Evolutionary conservation across 2,329 filamentous ascomycete genomes (phyloP).

Genomic region (Cladophialophora psammophila): DNA sequence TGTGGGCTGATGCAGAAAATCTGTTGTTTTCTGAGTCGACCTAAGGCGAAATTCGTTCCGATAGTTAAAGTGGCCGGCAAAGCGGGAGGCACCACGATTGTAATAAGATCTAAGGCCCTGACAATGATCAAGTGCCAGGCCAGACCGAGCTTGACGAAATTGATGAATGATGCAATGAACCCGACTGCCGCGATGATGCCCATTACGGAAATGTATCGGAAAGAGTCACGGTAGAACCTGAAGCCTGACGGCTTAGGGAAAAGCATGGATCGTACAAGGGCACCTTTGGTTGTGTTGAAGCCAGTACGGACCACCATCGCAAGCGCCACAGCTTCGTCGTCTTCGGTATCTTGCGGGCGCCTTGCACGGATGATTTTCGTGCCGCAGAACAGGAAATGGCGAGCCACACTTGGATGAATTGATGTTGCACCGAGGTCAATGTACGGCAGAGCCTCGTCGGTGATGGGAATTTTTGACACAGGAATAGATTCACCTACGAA

Average conservation of each 20-base stretch:
- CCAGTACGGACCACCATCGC: slow-evolving; percentile 93
- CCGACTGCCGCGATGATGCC: slow-evolving; percentile 82
- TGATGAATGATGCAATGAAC: slow-evolving; percentile 89
- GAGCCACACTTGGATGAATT: slow-evolving; percentile 81
- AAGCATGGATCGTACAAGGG: slow-evolving; percentile 94
- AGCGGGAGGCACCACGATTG: slow-evolving; percentile 94
- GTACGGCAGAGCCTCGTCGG: slow-evolving; percentile 75
- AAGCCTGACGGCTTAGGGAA: slow-evolving; percentile 98
- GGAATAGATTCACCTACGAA: slow-evolving; percentile 85
- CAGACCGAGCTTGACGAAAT: slow-evolving; percentile 84
- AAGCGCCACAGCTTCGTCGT: slow-evolving; percentile 87
- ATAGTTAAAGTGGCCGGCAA: slow-evolving; percentile 94
- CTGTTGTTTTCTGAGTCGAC: slow-evolving; percentile 81
- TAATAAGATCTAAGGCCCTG: slow-evolving; percentile 91
- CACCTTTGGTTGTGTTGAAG: slow-evolving; percentile 97
- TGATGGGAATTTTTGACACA: slow-evolving; percentile 88
- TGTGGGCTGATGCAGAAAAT: slow-evolving; percentile 99
- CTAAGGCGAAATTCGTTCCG: slow-evolving; percentile 92
- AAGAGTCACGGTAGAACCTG: slow-evolving; percentile 98
- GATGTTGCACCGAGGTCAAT: slow-evolving; percentile 83
- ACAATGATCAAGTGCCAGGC: slow-evolving; percentile 91
- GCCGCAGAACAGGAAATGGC: slow-evolving; percentile 91
- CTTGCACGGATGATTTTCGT: slow-evolving; percentile 94
- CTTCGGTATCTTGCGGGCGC: slow-evolving; percentile 82
- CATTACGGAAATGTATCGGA: slow-evolving; percentile 98